Conservation (phyloP, 345 rosid species). For the Carallia pectinifolia region DNA sequence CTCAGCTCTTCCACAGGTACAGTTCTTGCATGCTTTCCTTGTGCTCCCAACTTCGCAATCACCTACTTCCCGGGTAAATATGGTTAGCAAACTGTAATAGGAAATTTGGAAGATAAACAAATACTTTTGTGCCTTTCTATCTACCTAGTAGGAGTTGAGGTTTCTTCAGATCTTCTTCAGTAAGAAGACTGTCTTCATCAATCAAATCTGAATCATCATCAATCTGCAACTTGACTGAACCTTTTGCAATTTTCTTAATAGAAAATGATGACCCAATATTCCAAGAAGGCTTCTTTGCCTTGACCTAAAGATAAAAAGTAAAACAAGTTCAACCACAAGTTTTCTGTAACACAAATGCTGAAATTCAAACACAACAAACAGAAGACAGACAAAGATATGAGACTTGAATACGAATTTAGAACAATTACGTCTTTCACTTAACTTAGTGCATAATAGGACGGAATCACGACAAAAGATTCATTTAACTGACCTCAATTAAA, state of each 20-base stretch:
- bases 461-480: no score
- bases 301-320: constrained; percentile 37
- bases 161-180: constrained; percentile 81
- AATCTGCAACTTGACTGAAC: constrained; percentile 49
- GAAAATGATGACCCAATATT: constrained; percentile 82
- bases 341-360: not conserved
- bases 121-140: constrained; percentile 1
- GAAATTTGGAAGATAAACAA: not conserved
- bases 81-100: not conserved
- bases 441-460: no score
- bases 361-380: not conserved
- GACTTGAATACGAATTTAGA: no score
- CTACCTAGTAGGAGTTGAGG: constrained; percentile 67
- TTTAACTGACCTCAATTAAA: no score
- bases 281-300: constrained; percentile 85
- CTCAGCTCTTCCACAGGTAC: constrained; percentile 97
- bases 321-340: not conserved
- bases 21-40: constrained; percentile 95
- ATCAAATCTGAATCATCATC: constrained; percentile 80
- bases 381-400: not conserved
- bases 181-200: constrained; percentile 91
- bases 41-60: constrained; percentile 83
- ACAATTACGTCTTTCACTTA: no score
- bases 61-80: constrained; percentile 41
- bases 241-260: constrained; percentile 53